These are phyloP conservation scores for Hypholoma sublateritium DNA, from an alignment of 768 basidiomycete species.

Conservation along the genomic window DNA sequence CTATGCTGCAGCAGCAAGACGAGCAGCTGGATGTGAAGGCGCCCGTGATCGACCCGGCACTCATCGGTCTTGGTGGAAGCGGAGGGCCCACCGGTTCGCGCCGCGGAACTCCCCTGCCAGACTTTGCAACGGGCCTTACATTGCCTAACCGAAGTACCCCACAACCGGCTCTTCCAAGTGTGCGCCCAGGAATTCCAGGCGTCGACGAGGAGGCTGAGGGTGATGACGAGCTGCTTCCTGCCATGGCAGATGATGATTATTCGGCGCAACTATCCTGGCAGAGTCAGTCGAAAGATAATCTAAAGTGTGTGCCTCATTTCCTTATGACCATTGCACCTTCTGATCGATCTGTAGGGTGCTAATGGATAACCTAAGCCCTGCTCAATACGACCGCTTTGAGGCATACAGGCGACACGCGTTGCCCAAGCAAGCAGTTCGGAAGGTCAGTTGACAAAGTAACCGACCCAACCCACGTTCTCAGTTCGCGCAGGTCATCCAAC, in stretches of 20 bases:
- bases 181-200: slow-evolving; percentile 7
- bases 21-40: not conserved
- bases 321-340: not conserved
- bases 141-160: slow-evolving; percentile 14
- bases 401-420: slow-evolving; percentile 83
- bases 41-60: slow-evolving; percentile 23
- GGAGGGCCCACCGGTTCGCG: slow-evolving; percentile 1
- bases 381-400: slow-evolving; percentile 88
- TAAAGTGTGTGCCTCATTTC: slow-evolving; percentile 51
- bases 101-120: slow-evolving; percentile 18
- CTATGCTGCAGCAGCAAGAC: not conserved
- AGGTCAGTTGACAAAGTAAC: slow-evolving; percentile 40
- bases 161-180: slow-evolving; percentile 15
- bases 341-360: slow-evolving; percentile 56
- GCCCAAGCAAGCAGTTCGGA: slow-evolving; percentile 80
- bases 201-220: slow-evolving; percentile 63
- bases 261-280: slow-evolving; percentile 82
- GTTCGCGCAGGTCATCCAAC: slow-evolving; percentile 70
- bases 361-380: slow-evolving; percentile 84
- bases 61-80: slow-evolving; percentile 17
- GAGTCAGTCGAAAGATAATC: slow-evolving; percentile 85
- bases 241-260: slow-evolving; percentile 89
- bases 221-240: slow-evolving; percentile 77
- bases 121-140: slow-evolving; percentile 11
- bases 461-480: not conserved